Conservation (phyloP, 305 asterid genomes). For the Fraxinus xanthoxyloides region DNA sequence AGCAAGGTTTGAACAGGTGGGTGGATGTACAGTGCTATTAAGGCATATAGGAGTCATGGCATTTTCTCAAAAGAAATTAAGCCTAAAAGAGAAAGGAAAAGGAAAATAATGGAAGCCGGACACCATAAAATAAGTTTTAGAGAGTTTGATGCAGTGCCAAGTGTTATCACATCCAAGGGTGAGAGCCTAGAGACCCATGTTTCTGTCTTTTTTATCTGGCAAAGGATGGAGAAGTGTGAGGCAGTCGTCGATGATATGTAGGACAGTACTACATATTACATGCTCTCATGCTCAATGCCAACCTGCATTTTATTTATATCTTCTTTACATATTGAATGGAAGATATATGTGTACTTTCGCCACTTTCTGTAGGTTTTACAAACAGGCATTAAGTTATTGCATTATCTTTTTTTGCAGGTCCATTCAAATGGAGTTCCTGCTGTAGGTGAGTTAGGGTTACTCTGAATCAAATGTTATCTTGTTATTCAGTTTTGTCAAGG, state of each 20-base stretch:
- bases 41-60: neutral
- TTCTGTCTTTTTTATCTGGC: neutral
- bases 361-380: conserved; percentile 11
- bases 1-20: neutral
- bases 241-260: neutral
- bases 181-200: neutral
- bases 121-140: neutral
- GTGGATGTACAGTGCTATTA: neutral
- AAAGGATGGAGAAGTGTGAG: neutral
- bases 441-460: conserved; percentile 35
- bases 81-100: neutral
- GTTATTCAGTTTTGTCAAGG: neutral
- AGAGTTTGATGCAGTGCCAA: neutral
- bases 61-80: neutral
- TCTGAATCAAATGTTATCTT: neutral
- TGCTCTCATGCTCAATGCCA: conserved; percentile 5
- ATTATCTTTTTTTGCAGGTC: conserved; percentile 35
- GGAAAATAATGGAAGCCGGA: neutral
- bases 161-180: neutral
- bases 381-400: conserved; percentile 24
- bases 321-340: neutral
- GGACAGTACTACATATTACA: neutral
- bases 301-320: neutral
- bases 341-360: neutral
- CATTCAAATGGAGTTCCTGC: conserved; percentile 46